Base-by-base conservation (phyloP, 164 flowering plant species). In the Piper betle region DNA sequence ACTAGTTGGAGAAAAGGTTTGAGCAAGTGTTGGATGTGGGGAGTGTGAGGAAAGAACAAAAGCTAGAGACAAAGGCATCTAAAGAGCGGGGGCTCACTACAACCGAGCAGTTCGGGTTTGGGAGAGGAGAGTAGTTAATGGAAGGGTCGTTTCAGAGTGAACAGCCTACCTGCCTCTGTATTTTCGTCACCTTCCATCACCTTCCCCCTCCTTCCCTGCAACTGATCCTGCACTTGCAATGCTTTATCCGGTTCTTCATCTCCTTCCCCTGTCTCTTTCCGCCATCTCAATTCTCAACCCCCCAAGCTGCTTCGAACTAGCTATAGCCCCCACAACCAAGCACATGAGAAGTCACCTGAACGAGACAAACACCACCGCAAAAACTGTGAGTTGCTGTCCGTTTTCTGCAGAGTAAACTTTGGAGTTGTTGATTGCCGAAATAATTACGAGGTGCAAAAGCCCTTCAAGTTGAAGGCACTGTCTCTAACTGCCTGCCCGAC, bases 31-130 rank as follows among this genome's bases (percentile, higher is more conserved):
- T 48, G 19, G 38, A 15, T 6, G 53, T 17, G 52, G 55, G 59
- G 62, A 20, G 48, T 65, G 37, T 20, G 58, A 60, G 54, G 18
- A 64, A 62, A 52, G 55, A 38, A 68, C 72, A 68, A 62, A 20
- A 25, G 57, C 39, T 62, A 25, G 63, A 57, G 72, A 69, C 72
- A 69, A 62, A 69, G 67, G 59, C 69, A 66, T 66, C 62, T 62
- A 62, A 50, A 58, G n/a, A n/a, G n/a, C 33, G 67, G 5, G 48
- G 18, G 43, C 39, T 33, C 11, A 15, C 18, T 5, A 19, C 16
- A 58, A 53, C 19, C 56, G 9, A 53, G 56, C 56, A 6, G 37
- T n/a, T 9, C n/a, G 56, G 56, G 50, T 8, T 8, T 2, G 12
- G 59, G n/a, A 43, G 8, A 43, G 50, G 8, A 43, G 50, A 43